These are phyloP conservation scores for Umbelopsis isabellina DNA, from an alignment of 192 early-diverging fungal species.

Conservation along the genomic window DNA sequence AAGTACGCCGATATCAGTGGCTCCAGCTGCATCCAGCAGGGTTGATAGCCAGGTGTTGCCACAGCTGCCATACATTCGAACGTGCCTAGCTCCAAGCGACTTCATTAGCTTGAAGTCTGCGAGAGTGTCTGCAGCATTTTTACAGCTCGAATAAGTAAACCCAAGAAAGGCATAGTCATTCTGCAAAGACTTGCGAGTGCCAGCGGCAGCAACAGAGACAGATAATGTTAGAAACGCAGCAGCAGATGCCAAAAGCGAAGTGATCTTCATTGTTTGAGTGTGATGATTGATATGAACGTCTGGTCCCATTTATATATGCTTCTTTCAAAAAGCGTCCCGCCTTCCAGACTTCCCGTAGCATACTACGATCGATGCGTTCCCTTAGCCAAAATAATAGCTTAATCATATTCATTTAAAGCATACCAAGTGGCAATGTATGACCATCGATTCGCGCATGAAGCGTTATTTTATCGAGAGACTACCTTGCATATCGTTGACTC, in stretches of 20 bases:
- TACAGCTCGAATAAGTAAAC: constrained; percentile 7
- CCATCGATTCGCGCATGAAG: no score
- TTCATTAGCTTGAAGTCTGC: constrained; percentile 12
- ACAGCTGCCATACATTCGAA: constrained; percentile 18
- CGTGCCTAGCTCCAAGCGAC: background rate
- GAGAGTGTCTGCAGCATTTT: background rate
- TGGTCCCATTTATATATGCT: background rate
- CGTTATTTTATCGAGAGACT: no score
- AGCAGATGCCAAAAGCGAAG: background rate
- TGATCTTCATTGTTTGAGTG: background rate
- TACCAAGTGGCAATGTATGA: no score
- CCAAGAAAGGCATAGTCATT: constrained; percentile 12
- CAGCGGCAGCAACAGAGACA: background rate
- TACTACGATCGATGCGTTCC: background rate
- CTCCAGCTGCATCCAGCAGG: background rate
- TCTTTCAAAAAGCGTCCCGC: background rate
- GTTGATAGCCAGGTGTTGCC: constrained; percentile 5
- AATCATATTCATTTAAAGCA: background rate
- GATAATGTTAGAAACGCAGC: background rate
- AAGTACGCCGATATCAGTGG: background rate
- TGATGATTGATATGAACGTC: no score
- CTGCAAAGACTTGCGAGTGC: background rate
- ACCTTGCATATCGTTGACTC: no score
- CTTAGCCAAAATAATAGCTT: background rate
- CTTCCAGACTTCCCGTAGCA: background rate